Base-by-base conservation (phyloP, 345 rosid genomes). In the Passiflora organensis region DNA sequence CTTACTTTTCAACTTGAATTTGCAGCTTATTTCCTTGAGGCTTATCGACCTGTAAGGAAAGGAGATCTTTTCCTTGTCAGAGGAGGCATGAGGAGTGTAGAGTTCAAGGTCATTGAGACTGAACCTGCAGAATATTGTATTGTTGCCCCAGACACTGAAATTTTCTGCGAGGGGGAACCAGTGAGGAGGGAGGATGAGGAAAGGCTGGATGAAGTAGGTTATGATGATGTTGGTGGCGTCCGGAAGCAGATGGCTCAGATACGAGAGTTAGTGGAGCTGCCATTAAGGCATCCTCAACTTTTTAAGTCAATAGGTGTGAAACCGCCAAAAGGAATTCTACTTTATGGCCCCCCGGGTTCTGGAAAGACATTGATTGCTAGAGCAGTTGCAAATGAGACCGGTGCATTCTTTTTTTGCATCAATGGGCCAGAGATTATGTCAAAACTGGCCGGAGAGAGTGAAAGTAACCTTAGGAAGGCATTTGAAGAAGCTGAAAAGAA, bases 151-250 rank as follows among this genome's bases (percentile, higher is more conserved):
- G 87, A 81, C 43, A 84, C 87, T 15, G 85, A 84, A 39, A 76
- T 84, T 41, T 84, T 81, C 77, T 84, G 85, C 32, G 87, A 81
- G 46, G 91, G 91, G 37, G 91, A 84, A 21, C 85, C 80, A 4
- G 61, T 84, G 32, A 78, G 74, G 65, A 79, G 87, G 69, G 87
- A 84, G 24, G 91, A 84, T 57, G 87, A 84, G 60, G 85, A 82
- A 6, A 81, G 85, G 59, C 68, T 81, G 59, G 79, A 84, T 66
- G 87, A 81, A 49, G 71, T 81, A 39, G 85, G 91, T 17, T 84
- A 84, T 72, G 91, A 84, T 78, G 91, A 84, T 62, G 91, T 81
- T 9, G 87, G 87, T 67, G 87, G 91, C 63, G 85, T 84, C 28
- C 60, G 87, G 51, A 84, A 79, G 68, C 91, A 84, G 58, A 81